Evolutionary conservation across 208 protist species (phyloP).

Genomic region (Strigomonas culicis): DNA sequence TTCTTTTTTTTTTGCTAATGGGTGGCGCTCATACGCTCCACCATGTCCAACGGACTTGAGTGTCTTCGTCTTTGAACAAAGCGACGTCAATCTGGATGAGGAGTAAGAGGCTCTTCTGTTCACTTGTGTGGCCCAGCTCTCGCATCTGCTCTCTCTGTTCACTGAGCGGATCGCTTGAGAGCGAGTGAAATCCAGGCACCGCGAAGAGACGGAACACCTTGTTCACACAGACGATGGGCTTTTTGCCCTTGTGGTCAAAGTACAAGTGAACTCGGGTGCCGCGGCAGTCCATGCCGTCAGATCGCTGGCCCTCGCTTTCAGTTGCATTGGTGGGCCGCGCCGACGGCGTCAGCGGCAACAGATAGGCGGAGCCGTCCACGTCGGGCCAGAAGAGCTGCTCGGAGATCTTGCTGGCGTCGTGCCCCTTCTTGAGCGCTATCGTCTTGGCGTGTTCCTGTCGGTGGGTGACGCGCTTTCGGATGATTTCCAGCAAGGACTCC

Average conservation of each 20-base stretch:
- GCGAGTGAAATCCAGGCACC: conserved; percentile 17
- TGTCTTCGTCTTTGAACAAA: conserved; percentile 40
- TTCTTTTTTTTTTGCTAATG: background rate
- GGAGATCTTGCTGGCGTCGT: background rate
- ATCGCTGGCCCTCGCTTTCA: background rate
- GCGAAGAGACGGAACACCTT: conserved; percentile 57
- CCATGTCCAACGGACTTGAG: conserved; percentile 51
- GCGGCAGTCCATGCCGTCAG: conserved; percentile 12
- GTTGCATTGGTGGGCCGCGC: background rate
- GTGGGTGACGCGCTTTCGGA: conserved; percentile 18
- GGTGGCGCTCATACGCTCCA: conserved; percentile 23
- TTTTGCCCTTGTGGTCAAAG: conserved; percentile 36
- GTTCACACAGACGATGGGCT: conserved; percentile 44
- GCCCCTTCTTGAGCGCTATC: background rate
- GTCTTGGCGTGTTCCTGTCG: conserved; percentile 8
- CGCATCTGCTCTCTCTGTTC: background rate
- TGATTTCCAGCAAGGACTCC: conserved; percentile 22
- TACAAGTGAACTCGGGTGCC: conserved; percentile 50
- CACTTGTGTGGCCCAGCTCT: background rate
- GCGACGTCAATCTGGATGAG: conserved; percentile 54
- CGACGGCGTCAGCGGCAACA: conserved; percentile 14
- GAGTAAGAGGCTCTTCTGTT: conserved; percentile 33
- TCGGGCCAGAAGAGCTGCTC: conserved; percentile 11
- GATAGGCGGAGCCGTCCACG: conserved; percentile 22
- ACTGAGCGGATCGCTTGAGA: background rate